Percentiles rank a stretch among this genome's conserved stretches.
phyloP scores from a whole-genome alignment of 2,329 filamentous ascomycete species.

The Emergomyces orientalis region DNA sequence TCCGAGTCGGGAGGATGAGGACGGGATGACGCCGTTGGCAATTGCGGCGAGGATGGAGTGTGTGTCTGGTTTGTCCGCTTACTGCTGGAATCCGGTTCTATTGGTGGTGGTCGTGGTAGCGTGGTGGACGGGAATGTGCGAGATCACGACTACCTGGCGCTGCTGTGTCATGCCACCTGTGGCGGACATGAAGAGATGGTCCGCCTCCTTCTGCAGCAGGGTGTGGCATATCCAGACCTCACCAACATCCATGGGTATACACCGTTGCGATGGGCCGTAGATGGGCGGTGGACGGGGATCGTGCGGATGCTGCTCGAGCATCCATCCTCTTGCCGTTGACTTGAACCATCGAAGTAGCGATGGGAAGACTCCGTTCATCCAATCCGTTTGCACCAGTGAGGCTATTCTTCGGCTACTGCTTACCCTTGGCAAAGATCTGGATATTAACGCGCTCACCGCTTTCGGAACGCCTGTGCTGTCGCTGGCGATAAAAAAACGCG shows the following conservation, averaged over 20 bases:
- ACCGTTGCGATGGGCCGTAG: neutral
- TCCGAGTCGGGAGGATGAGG: neutral
- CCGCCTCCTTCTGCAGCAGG: slow-evolving; percentile 9
- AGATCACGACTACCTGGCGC: neutral
- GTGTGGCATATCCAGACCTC: neutral
- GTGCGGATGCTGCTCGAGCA: neutral
- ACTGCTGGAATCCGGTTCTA: neutral
- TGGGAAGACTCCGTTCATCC: neutral
- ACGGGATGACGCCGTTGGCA: neutral
- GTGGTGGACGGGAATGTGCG: neutral
- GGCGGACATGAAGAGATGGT: slow-evolving; percentile 6
- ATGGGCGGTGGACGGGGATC: neutral
- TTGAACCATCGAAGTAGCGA: neutral
- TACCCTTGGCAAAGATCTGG: neutral
- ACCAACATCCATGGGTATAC: neutral
- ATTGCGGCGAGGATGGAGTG: neutral
- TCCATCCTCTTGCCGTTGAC: neutral
- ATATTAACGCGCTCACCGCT: neutral
- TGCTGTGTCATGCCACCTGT: slow-evolving; percentile 7
- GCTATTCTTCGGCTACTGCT: neutral
- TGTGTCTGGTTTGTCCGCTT: neutral
- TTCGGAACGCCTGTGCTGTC: neutral
- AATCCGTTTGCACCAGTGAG: neutral
- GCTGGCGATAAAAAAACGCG: neutral
- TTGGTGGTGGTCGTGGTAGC: too few relatives aligned